Base-by-base conservation (phyloP, 805 yeast genomes). In the Starmera dryadoides region DNA sequence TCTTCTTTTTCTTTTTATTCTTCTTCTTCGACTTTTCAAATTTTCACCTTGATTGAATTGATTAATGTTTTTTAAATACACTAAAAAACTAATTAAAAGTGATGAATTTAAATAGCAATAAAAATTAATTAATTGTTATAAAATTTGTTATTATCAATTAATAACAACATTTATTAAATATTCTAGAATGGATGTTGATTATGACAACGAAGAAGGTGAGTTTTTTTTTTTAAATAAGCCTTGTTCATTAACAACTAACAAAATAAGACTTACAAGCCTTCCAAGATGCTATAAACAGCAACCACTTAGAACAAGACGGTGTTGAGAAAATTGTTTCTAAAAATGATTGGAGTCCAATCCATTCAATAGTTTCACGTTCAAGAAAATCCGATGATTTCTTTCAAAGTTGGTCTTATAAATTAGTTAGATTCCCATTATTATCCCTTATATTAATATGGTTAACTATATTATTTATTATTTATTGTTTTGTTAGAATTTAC, bases 391-490 rank as follows among this genome's bases (percentile, higher is more conserved):
- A 61, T 41, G 51, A 59, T 30, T 49, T 48, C 23, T 48, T 50
- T 41, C 56, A 58, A 20, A 71, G 75, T 20, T 45, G 59, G 35
- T 60, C 76, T 0, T 76, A 71, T 47, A 57, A 59, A 33, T 30
- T 83, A 1, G 61, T 84, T 21, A 60, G 93, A 33, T 83, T 82
- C 73, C 94, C 93, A 0, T 56, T 81, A 4, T 60, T 84, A 39
- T 35, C 73, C 0, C 58, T 73, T 15, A 73, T 79, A 1, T 46
- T 72, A 2, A 25, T 62, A 14, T 84, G 89, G 87, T 63, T 81
- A 1, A 29, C 52, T 0, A 42, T 78, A 3, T 60, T 84, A 11
- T 66, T 77, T 20, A 20, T 66, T 0, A 34, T 71, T 0, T 84
- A 84, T 54, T 56, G 74, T 5, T 28, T 68, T 2, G 68, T 83